Evolutionary conservation across 2,329 filamentous ascomycete species (phyloP), one percentile per base, ranked within the genome.

Genomic region (Penicillium sp.): DNA sequence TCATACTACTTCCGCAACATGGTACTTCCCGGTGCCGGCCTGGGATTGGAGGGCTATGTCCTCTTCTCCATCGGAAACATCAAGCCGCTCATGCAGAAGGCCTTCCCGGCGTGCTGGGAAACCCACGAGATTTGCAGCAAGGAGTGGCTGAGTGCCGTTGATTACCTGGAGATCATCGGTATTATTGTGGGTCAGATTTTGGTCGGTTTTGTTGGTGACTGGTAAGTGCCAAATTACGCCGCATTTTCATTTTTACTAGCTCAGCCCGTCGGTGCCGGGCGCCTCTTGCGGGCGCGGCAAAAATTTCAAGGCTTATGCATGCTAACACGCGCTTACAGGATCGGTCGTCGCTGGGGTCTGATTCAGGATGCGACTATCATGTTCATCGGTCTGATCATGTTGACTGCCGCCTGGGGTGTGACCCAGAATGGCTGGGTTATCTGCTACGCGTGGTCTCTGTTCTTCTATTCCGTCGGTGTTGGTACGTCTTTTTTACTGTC

Each of bases 21-120:
- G 71, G 85, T 96, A 46, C 82, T 97, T 49, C 91, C 91, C 43
- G 91, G 91, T 71, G 90, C 90, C 56, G 91, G 91, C 66, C 82
- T 97, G 44, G 85, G 90, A 66, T 80, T 97, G 27, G 91, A 97
- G 78, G 91, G 89, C 60, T 97, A 96, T 65, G 90, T 96, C 37
- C 80, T 97, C 18, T 97, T 97, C 77, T 96, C 90, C 54, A 96
- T 97, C 59, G 91, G 91, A 49, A 96, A 95, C 70, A 76, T 97
- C 55, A 83, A 86, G 64, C 87, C 90, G 4, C 78, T 97, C 9
- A 91, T 95, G 65, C 71, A 81, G 52, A 77, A 81, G 32, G 81
- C 83, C 5, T 97, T 91, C 79, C 80, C 83, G 1, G 59, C 73
- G 3, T 97, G 91, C 75, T 97, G 91, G 91, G 76, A 75, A 9